Percentiles rank a stretch among this genome's conserved stretches.
These are phyloP conservation scores for Nectriaceae sp. DNA, from an alignment of 2,329 filamentous ascomycete genomes.

Conservation along the genomic window DNA sequence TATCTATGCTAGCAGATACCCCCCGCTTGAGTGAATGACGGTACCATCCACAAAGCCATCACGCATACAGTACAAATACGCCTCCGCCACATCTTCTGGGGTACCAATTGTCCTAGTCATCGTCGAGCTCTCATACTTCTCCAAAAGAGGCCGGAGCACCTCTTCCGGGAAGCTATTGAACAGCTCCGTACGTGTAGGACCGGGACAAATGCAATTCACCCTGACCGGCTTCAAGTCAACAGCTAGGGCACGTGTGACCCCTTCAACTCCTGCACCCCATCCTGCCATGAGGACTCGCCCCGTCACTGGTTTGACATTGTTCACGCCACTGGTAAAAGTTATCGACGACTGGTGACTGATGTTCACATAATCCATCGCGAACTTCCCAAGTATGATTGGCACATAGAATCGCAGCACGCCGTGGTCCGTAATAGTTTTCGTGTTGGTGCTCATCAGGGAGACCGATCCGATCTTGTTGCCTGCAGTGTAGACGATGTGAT, in stretches of 20 bases:
- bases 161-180: conserved; percentile 22
- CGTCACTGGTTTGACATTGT: conserved; percentile 51
- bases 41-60: conserved; percentile 40
- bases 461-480: conserved; percentile 43
- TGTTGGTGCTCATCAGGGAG: conserved; percentile 41
- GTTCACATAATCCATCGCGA: conserved; percentile 45
- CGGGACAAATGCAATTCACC: conserved; percentile 63
- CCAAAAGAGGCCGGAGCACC: conserved; percentile 8
- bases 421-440: conserved; percentile 41
- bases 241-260: conserved; percentile 57
- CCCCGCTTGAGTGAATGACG: conserved; percentile 28
- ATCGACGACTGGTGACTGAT: conserved; percentile 46
- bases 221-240: conserved; percentile 64
- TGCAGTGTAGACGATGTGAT: conserved; percentile 61
- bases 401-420: conserved; percentile 52
- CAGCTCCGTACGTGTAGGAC: conserved; percentile 50
- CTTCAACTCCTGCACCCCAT: conserved; percentile 52
- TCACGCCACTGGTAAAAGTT: conserved; percentile 57
- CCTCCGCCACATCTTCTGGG: conserved; percentile 44
- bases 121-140: conserved; percentile 14
- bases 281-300: conserved; percentile 52
- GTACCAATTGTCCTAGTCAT: conserved; percentile 28
- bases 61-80: conserved; percentile 46
- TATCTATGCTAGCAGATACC: too few relatives aligned
- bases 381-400: conserved; percentile 54